Percentiles rank a stretch among this genome's conserved stretches.
Conservation (phyloP, 225 moss, liverwort and hornwort species). For the Physcomitrium patens region DNA sequence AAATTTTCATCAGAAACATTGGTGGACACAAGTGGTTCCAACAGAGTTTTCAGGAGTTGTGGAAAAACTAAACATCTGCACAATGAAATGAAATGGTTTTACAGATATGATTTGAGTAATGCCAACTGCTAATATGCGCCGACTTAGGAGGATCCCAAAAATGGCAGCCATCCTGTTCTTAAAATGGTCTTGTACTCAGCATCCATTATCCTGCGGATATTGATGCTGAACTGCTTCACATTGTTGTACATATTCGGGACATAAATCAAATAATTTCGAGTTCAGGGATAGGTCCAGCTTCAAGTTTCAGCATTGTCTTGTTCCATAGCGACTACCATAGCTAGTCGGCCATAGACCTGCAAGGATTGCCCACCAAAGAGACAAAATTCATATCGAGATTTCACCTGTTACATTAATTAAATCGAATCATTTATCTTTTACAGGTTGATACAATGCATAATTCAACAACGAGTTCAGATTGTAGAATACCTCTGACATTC, state of each 20-base stretch:
- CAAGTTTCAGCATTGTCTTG: constrained; percentile 70
- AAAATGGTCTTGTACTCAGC: neutral
- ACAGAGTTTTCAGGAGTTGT: too few species aligned
- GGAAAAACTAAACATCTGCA: too few species aligned
- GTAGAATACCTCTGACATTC: constrained; percentile 45
- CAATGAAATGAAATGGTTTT: neutral
- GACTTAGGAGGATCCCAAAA: neutral
- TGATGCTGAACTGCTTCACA: neutral
- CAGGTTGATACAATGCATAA: neutral
- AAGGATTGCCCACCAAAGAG: constrained; percentile 11
- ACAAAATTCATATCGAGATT: neutral
- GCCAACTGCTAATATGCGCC: neutral
- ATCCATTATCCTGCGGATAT: neutral
- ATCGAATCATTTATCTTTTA: too few species aligned
- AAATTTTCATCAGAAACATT: too few species aligned
- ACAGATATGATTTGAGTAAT: neutral
- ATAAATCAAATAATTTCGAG: neutral
- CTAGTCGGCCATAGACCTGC: constrained; percentile 80
- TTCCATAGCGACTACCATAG: constrained; percentile 81
- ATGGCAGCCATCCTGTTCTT: neutral
- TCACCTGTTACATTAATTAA: neutral
- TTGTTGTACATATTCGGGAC: neutral
- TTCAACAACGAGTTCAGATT: neutral
- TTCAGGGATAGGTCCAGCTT: neutral
- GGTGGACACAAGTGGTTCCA: too few species aligned